A percentile compares a stretch with the other conserved stretches of the same genome.
Conservation (phyloP, 1,284 basidiomycete genomes). For the Inonotus hispidus region DNA sequence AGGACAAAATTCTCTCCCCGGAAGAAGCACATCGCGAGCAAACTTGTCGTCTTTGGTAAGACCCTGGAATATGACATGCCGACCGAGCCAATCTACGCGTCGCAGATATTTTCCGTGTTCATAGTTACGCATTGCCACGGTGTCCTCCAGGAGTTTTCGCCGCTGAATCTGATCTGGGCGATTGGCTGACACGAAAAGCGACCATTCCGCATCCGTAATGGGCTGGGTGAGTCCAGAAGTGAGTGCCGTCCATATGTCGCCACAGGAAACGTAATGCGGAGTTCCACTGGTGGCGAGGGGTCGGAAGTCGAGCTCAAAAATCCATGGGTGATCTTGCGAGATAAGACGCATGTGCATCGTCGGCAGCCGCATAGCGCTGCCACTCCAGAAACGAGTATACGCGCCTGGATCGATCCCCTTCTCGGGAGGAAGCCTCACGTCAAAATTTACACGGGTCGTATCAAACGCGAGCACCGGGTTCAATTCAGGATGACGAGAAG, state of each 20-base stretch:
- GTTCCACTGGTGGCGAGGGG: neutral
- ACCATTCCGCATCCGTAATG: conserved; percentile 59
- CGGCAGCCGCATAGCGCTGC: neutral
- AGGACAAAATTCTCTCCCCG: conserved; percentile 30
- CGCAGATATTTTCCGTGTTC: conserved; percentile 21
- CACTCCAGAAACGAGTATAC: conserved; percentile 6
- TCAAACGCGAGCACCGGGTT: conserved; percentile 14
- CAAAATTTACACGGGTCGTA: conserved; percentile 13
- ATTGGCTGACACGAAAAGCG: conserved; percentile 36
- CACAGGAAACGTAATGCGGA: conserved; percentile 38
- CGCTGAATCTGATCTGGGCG: conserved; percentile 31
- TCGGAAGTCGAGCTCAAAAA: conserved; percentile 17
- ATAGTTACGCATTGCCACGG: conserved; percentile 26
- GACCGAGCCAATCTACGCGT: conserved; percentile 52
- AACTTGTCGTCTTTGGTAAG: conserved; percentile 52
- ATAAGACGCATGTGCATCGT: conserved; percentile 19
- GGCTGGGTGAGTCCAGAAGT: conserved; percentile 42
- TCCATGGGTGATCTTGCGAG: conserved; percentile 22
- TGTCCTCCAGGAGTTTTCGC: conserved; percentile 36
- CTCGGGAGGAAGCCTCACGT: conserved; percentile 11
- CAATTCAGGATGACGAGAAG: conserved; percentile 6
- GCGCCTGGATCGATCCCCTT: conserved; percentile 8
- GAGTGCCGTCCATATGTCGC: conserved; percentile 48
- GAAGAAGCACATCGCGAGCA: conserved; percentile 41
- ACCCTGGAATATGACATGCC: conserved; percentile 49